Conservation (phyloP, 768 basidiomycete species). For the Leccinum obscurum region DNA sequence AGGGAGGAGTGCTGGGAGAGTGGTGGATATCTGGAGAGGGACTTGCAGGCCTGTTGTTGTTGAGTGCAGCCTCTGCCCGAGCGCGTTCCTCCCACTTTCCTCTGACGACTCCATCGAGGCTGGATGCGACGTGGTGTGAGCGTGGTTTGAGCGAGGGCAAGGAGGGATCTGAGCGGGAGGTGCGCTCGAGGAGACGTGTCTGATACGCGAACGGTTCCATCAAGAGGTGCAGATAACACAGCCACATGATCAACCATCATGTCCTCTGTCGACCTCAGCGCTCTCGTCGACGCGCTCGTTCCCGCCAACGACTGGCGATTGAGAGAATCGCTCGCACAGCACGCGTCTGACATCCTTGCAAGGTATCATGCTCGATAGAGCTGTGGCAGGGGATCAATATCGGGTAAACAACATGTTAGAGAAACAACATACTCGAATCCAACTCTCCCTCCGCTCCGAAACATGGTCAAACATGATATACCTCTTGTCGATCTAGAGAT, state of each 20-base stretch:
- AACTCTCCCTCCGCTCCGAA: slow-evolving; percentile 79
- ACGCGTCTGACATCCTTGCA: slow-evolving; percentile 70
- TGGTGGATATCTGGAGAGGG: not conserved
- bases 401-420: not conserved
- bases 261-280: slow-evolving; percentile 29
- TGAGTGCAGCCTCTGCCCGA: slow-evolving; percentile 40
- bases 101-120: slow-evolving; percentile 60
- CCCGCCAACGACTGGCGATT: slow-evolving; percentile 49
- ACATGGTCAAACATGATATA: slow-evolving; percentile 86
- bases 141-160: slow-evolving; percentile 41
- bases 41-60: not conserved
- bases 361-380: slow-evolving; percentile 69
- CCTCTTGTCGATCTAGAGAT: slow-evolving; percentile 78
- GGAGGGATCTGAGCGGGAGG: slow-evolving; percentile 41
- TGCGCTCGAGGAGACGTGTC: slow-evolving; percentile 76
- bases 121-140: slow-evolving; percentile 65
- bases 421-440: slow-evolving; percentile 71
- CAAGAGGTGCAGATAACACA: slow-evolving; percentile 7
- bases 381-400: slow-evolving; percentile 38
- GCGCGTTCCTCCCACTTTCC: slow-evolving; percentile 78
- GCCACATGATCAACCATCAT: slow-evolving; percentile 8
- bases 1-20: slow-evolving; percentile 15
- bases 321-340: slow-evolving; percentile 56
- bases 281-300: slow-evolving; percentile 45
- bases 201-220: slow-evolving; percentile 74